A percentile compares a stretch with the other conserved stretches of the same genome.
These are phyloP conservation scores for Psilocybe tampanensis DNA, from an alignment of 768 basidiomycete species.

Conservation along the genomic window DNA sequence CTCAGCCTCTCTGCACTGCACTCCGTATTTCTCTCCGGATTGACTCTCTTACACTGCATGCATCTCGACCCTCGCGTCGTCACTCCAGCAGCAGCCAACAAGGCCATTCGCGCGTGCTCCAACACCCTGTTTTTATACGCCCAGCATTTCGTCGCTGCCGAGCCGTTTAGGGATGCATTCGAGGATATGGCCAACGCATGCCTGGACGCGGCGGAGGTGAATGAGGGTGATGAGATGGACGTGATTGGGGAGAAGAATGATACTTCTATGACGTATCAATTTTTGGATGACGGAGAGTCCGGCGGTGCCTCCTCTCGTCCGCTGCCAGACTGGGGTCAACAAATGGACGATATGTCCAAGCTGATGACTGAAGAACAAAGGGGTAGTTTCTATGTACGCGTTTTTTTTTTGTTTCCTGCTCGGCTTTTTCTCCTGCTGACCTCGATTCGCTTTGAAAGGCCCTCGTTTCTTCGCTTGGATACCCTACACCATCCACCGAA, in stretches of 20 bases:
- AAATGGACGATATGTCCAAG: constrained; percentile 7
- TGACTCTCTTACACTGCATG: constrained; percentile 8
- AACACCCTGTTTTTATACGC: constrained; percentile 11
- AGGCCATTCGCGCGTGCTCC: constrained; percentile 10
- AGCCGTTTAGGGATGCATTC: constrained; percentile 12
- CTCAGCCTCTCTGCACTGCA: constrained; percentile 5
- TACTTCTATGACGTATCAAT: background rate
- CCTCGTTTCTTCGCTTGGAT: constrained; percentile 7
- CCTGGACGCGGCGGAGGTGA: constrained; percentile 4
- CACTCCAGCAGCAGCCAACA: constrained; percentile 1
- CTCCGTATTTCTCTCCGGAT: constrained; percentile 7
- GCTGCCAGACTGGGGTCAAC: constrained; percentile 9
- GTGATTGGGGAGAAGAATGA: background rate
- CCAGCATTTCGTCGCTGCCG: constrained; percentile 9
- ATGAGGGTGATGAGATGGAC: background rate
- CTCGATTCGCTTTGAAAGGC: no score
- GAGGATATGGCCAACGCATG: constrained; percentile 11
- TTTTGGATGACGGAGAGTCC: background rate
- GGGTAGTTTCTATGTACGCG: constrained; percentile 6
- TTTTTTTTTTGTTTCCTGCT: background rate
- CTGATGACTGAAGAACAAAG: constrained; percentile 11
- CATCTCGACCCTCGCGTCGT: constrained; percentile 6
- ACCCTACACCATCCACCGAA: background rate
- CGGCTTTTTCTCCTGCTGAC: no score
- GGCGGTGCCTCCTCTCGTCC: background rate